These are phyloP conservation scores for Alloteropsis semialata DNA, from an alignment of 176 grass and related monocot species.

Conservation along the genomic window DNA sequence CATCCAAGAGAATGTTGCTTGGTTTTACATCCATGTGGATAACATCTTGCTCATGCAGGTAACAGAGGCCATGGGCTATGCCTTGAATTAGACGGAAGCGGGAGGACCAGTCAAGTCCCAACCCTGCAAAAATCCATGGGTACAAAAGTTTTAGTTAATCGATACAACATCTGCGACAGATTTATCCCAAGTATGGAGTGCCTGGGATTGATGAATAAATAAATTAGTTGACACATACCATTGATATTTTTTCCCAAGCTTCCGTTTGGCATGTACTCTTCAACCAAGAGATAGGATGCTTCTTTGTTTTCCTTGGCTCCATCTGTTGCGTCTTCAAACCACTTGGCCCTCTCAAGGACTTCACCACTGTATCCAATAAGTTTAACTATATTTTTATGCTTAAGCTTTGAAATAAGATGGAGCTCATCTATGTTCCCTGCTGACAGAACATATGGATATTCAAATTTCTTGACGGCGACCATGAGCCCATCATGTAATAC, in stretches of 20 bases:
- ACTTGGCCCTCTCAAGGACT: no score
- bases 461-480: neutral
- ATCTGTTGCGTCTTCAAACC: neutral
- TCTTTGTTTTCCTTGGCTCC: neutral
- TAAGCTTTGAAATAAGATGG: neutral
- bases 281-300: neutral
- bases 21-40: neutral
- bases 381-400: neutral
- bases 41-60: neutral
- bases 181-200: no score
- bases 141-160: no score
- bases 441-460: neutral
- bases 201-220: no score
- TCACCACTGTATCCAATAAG: neutral
- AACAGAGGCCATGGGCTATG: neutral
- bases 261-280: neutral
- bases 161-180: no score
- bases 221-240: no score
- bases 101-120: neutral
- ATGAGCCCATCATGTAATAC: neutral
- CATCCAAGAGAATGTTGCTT: neutral
- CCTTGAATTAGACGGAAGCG: neutral
- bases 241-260: neutral
- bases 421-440: neutral
- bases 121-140: neutral